Conservation (phyloP, 192 early-diverging fungal genomes). For the Umbelopsis vinacea region DNA sequence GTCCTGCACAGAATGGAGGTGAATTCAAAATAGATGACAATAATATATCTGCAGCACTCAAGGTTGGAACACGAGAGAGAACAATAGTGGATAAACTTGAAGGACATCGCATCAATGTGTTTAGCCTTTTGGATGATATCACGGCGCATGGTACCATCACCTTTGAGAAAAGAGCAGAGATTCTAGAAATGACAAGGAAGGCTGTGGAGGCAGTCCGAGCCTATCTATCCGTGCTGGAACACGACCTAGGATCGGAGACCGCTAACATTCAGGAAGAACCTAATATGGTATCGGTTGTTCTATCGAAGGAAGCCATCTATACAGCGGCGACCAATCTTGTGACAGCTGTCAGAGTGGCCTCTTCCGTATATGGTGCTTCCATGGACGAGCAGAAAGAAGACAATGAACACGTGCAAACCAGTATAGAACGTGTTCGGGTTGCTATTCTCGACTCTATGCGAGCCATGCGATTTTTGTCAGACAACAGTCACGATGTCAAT, state of each 20-base stretch:
- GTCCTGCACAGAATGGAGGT: constrained; percentile 5
- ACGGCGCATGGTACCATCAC: not conserved
- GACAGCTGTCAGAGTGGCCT: constrained; percentile 35
- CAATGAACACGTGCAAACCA: constrained; percentile 21
- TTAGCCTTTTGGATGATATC: constrained; percentile 3
- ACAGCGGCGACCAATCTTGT: constrained; percentile 42
- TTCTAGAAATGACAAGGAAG: constrained; percentile 41
- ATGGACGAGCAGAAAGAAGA: constrained; percentile 21
- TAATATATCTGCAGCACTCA: not conserved
- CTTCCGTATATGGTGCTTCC: constrained; percentile 11
- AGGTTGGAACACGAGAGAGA: constrained; percentile 7
- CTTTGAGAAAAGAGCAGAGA: constrained; percentile 19
- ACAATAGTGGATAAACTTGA: constrained; percentile 1
- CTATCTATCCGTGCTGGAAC: constrained; percentile 39
- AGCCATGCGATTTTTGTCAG: not conserved
- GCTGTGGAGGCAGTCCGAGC: constrained; percentile 38
- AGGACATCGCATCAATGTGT: constrained; percentile 12
- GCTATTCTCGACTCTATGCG: constrained; percentile 13
- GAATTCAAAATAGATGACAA: constrained; percentile 11
- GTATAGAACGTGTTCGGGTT: constrained; percentile 22
- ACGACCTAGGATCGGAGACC: constrained; percentile 24
- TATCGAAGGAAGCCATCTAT: constrained; percentile 45
- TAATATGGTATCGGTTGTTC: constrained; percentile 31
- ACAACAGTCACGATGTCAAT: not conserved
- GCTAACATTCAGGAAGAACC: constrained; percentile 32